Percentiles rank a stretch among this genome's conserved stretches.
Conservation (phyloP, 257 asterid genomes). For the Solanum megistacrolobum region DNA sequence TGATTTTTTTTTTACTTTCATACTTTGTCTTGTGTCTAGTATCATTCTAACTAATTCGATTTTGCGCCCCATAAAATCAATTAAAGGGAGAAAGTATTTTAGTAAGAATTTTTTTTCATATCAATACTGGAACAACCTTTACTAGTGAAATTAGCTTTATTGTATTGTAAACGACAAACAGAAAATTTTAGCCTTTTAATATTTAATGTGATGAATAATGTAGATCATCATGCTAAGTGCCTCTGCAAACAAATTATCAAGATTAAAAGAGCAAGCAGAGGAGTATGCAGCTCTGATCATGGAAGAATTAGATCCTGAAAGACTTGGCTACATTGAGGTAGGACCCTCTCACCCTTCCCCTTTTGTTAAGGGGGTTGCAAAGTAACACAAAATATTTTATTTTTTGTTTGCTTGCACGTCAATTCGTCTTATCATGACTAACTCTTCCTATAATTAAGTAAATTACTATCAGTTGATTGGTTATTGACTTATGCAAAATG, state of each 20-base stretch:
- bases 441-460: background rate
- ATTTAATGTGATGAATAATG: background rate
- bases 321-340: constrained; percentile 99
- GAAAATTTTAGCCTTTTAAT: background rate
- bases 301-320: constrained; percentile 96
- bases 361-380: background rate
- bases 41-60: background rate
- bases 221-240: constrained; percentile 96
- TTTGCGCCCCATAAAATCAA: background rate
- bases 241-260: constrained; percentile 82
- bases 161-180: background rate
- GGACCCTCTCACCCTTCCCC: background rate
- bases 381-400: background rate
- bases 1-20: background rate
- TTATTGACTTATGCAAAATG: constrained; percentile 8
- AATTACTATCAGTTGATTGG: background rate
- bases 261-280: constrained; percentile 92
- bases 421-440: background rate
- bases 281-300: constrained; percentile 94
- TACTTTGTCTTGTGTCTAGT: background rate
- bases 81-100: background rate
- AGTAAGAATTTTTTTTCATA: background rate
- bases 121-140: background rate
- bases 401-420: constrained; percentile 7
- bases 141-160: background rate